Conservation (phyloP, 2,329 filamentous ascomycete species). For the Periconia digitata region DNA sequence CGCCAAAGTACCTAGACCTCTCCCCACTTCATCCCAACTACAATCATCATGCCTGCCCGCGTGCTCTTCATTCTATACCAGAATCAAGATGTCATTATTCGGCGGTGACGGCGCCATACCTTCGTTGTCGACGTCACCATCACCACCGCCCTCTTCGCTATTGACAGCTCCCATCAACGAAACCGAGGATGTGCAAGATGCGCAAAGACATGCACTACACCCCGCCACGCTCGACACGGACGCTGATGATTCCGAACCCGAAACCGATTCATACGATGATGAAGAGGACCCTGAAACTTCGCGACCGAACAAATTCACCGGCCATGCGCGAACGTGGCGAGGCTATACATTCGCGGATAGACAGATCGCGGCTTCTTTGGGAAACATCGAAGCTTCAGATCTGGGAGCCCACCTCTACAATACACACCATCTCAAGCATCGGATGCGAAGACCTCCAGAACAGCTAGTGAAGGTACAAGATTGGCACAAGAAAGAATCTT, state of each 20-base stretch:
- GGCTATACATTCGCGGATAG: constrained; percentile 64
- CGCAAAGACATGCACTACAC: constrained; percentile 7
- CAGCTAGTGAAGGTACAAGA: constrained; percentile 18
- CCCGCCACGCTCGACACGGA: not conserved
- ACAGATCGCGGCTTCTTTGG: constrained; percentile 63
- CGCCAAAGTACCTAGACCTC: too few relatives aligned
- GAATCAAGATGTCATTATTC: constrained; percentile 42
- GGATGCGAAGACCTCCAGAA: constrained; percentile 27
- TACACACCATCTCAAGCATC: constrained; percentile 66
- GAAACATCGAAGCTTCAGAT: constrained; percentile 65
- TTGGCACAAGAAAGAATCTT: constrained; percentile 46
- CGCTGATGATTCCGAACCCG: constrained; percentile 12
- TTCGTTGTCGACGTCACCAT: constrained; percentile 8
- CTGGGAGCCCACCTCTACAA: constrained; percentile 79
- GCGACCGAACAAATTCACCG: constrained; percentile 71
- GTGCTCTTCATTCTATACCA: not conserved
- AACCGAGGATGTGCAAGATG: constrained; percentile 12
- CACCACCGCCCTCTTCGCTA: not conserved
- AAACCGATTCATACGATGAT: constrained; percentile 14
- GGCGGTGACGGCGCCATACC: constrained; percentile 30
- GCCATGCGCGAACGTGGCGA: constrained; percentile 68
- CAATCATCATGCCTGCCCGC: not conserved
- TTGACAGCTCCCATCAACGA: not conserved
- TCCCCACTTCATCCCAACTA: not conserved
- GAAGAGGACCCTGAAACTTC: constrained; percentile 11